phyloP scores from a whole-genome alignment of 768 basidiomycete genomes.

The Astraeus odoratus region DNA sequence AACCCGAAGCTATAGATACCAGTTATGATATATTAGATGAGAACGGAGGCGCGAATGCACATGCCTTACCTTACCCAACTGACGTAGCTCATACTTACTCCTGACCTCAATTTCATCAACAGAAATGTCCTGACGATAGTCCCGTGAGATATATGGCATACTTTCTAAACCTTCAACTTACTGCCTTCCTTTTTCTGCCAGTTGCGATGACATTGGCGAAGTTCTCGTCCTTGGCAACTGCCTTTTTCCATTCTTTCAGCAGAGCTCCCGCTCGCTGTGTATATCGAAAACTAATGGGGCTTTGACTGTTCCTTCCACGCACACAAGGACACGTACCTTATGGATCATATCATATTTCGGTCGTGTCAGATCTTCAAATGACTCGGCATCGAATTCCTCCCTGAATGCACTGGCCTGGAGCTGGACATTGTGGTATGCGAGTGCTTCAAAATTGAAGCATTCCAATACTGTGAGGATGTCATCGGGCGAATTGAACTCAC shows the following conservation, averaged over 20 bases:
- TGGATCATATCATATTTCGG: slow-evolving; percentile 77
- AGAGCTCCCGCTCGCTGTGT: slow-evolving; percentile 58
- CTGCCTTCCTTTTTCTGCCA: slow-evolving; percentile 68
- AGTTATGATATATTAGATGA: slow-evolving; percentile 6
- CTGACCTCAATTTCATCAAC: slow-evolving; percentile 71
- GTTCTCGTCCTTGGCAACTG: slow-evolving; percentile 56
- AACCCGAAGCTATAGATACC: slow-evolving; percentile 51
- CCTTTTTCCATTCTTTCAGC: slow-evolving; percentile 66
- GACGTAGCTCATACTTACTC: slow-evolving; percentile 52
- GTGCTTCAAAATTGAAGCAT: slow-evolving; percentile 39
- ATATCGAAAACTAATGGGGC: background rate
- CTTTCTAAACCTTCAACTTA: slow-evolving; percentile 29
- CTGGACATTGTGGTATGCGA: slow-evolving; percentile 85
- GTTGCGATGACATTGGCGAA: slow-evolving; percentile 44
- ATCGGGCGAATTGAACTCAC: slow-evolving; percentile 36
- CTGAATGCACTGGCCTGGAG: slow-evolving; percentile 90
- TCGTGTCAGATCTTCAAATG: slow-evolving; percentile 75
- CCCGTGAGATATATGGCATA: slow-evolving; percentile 3
- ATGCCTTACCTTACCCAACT: slow-evolving; percentile 55
- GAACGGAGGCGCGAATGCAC: background rate
- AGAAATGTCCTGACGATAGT: slow-evolving; percentile 42
- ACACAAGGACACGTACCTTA: slow-evolving; percentile 43
- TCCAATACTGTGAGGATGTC: background rate
- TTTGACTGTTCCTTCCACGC: background rate
- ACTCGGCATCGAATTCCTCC: slow-evolving; percentile 73